Evolutionary conservation across 345 rosid species (phyloP).

Genomic region (Streptanthus diversifolius): DNA sequence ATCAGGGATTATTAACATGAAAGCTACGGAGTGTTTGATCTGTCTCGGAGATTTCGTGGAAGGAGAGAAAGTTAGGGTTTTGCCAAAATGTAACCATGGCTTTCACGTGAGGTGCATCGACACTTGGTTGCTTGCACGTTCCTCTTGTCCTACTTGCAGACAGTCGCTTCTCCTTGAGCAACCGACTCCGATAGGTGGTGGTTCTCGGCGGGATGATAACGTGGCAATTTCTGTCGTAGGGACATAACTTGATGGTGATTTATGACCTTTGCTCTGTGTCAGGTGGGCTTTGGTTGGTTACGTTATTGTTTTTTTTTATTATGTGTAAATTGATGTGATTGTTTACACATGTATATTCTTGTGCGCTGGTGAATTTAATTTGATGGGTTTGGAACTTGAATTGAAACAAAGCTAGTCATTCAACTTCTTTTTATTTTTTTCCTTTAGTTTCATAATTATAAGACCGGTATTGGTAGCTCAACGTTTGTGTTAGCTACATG

Average conservation of each 20-base stretch:
- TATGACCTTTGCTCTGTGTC: constrained; percentile 10
- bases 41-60: constrained; percentile 67
- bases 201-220: constrained; percentile 31
- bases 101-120: constrained; percentile 71
- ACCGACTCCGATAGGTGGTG: constrained; percentile 27
- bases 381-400: constrained; percentile 8
- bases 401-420: neutral
- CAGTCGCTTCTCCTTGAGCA: constrained; percentile 47
- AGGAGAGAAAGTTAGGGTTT: constrained; percentile 62
- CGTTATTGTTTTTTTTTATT: neutral
- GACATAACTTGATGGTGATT: constrained; percentile 8
- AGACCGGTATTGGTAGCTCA: too few species aligned
- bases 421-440: neutral
- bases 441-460: neutral
- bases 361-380: constrained; percentile 6
- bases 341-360: constrained; percentile 1
- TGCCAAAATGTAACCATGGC: constrained; percentile 70
- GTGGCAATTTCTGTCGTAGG: constrained; percentile 19
- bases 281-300: constrained; percentile 5
- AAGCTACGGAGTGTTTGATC: constrained; percentile 63
- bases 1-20: constrained; percentile 35
- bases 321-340: constrained; percentile 17
- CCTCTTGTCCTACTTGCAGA: constrained; percentile 74
- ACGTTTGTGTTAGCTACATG: too few species aligned
- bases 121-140: constrained; percentile 57